Percentiles rank a stretch among this genome's conserved stretches.
Evolutionary conservation across 2,329 filamentous ascomycete genomes (phyloP).

Genomic region (Leptoxyphium fumago): DNA sequence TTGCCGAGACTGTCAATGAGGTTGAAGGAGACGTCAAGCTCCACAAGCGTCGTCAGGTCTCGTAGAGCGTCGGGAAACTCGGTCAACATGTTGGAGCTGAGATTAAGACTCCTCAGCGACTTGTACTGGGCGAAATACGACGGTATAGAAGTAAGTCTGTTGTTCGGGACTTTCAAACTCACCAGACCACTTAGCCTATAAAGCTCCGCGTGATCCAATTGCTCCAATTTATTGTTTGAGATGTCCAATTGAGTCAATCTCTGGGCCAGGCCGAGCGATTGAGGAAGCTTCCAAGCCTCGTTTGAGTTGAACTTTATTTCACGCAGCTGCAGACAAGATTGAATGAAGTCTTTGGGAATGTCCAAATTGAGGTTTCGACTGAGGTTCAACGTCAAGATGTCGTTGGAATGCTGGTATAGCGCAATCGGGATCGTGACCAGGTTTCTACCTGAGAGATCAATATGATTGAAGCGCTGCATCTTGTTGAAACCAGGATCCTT

Average conservation of each 20-base stretch:
- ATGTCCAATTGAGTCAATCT: constrained; percentile 81
- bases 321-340: constrained; percentile 75
- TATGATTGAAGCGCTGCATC: constrained; percentile 81
- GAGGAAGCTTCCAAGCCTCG: constrained; percentile 72
- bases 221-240: constrained; percentile 83
- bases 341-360: constrained; percentile 90
- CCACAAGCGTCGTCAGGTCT: constrained; percentile 66
- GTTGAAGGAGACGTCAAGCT: constrained; percentile 96
- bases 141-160: constrained; percentile 66
- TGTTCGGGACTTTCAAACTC: constrained; percentile 88
- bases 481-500: constrained; percentile 67
- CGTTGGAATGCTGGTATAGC: constrained; percentile 76
- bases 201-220: constrained; percentile 72
- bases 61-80: constrained; percentile 77
- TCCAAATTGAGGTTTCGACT: constrained; percentile 86
- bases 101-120: constrained; percentile 66
- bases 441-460: constrained; percentile 80
- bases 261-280: constrained; percentile 66
- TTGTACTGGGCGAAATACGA: constrained; percentile 70
- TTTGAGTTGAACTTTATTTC: constrained; percentile 96
- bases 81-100: constrained; percentile 85
- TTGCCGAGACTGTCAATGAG: constrained; percentile 64
- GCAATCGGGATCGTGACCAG: constrained; percentile 89
- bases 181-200: constrained; percentile 60
- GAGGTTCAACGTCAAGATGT: constrained; percentile 89